Evolutionary conservation across 2,329 filamentous ascomycete genomes (phyloP).

Genomic region (Trichoderma endophyticum): DNA sequence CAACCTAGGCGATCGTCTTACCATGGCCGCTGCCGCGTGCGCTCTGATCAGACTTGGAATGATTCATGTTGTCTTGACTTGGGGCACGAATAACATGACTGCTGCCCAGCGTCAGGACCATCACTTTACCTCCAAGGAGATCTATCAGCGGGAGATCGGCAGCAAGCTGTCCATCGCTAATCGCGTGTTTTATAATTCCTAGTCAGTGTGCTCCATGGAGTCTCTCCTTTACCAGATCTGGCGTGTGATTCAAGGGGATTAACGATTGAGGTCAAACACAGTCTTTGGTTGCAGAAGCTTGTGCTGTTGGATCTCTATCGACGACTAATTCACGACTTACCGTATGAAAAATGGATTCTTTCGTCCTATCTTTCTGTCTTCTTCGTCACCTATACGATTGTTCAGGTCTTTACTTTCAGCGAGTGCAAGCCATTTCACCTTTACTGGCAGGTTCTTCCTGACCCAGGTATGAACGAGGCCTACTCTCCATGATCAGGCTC

Average conservation of each 20-base stretch:
- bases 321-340: constrained; percentile 25
- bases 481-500: neutral
- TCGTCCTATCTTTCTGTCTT: constrained; percentile 28
- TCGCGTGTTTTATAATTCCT: constrained; percentile 34
- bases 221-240: neutral
- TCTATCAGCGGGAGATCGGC: constrained; percentile 34
- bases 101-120: constrained; percentile 22
- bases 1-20: constrained; percentile 26
- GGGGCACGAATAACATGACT: constrained; percentile 37
- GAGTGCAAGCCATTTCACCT: constrained; percentile 47
- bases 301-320: constrained; percentile 29
- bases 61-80: constrained; percentile 35
- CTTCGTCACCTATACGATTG: constrained; percentile 30
- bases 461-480: constrained; percentile 29
- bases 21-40: constrained; percentile 40
- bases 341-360: constrained; percentile 27
- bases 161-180: constrained; percentile 34
- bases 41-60: constrained; percentile 26
- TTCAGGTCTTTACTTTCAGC: constrained; percentile 33
- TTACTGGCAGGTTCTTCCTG: constrained; percentile 54
- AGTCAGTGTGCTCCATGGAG: constrained; percentile 28
- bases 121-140: constrained; percentile 30
- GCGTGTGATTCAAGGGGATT: neutral
- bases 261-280: neutral
- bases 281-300: constrained; percentile 31